phyloP scores from a whole-genome alignment of 495 filamentous ascomycete species.

The Cercophora sp. region DNA sequence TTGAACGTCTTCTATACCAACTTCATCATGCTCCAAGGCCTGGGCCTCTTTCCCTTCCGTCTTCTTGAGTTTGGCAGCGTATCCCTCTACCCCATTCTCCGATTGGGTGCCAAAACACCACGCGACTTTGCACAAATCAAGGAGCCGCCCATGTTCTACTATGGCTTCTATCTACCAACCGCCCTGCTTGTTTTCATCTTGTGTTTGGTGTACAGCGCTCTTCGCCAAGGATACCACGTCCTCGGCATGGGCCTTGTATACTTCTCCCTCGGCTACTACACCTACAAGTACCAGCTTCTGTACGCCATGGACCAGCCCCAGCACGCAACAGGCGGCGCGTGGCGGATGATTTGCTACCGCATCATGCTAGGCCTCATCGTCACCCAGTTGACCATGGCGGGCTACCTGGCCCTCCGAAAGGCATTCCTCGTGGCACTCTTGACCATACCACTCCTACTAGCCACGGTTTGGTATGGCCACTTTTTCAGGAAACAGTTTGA shows the following conservation, averaged over 20 bases:
- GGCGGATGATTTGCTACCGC: constrained; percentile 92
- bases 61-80: constrained; percentile 88
- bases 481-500: constrained; percentile 71
- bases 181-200: constrained; percentile 89
- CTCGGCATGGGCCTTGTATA: constrained; percentile 81
- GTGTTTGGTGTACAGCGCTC: constrained; percentile 88
- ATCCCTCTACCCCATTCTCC: constrained; percentile 73
- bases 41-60: constrained; percentile 90
- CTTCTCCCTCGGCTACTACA: constrained; percentile 84
- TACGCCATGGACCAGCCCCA: constrained; percentile 98
- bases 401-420: constrained; percentile 69
- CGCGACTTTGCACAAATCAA: constrained; percentile 83
- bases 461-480: constrained; percentile 81
- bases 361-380: constrained; percentile 77
- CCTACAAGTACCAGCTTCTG: constrained; percentile 96
- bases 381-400: constrained; percentile 89
- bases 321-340: constrained; percentile 89
- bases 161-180: constrained; percentile 92
- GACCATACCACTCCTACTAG: constrained; percentile 69
- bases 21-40: constrained; percentile 86
- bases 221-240: constrained; percentile 77
- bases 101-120: constrained; percentile 79
- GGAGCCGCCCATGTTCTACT: constrained; percentile 84
- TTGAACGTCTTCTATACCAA: constrained; percentile 87
- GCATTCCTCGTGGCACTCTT: constrained; percentile 68